A percentile compares a stretch with the other conserved stretches of the same genome.
These are phyloP conservation scores for Melaleuca quinquenervia DNA, from an alignment of 345 rosid genomes.

Conservation along the genomic window DNA sequence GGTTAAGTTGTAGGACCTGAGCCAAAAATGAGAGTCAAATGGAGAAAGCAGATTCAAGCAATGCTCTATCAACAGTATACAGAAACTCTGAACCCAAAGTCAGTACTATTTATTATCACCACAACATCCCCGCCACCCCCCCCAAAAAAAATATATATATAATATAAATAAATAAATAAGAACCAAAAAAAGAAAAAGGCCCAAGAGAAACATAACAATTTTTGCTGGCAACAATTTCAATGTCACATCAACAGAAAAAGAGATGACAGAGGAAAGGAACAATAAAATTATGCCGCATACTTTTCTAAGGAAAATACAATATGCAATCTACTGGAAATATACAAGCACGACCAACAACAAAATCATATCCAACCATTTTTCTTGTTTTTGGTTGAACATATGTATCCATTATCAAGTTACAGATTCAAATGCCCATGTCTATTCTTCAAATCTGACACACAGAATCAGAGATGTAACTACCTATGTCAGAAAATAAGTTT, in stretches of 20 bases:
- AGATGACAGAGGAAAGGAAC: not conserved
- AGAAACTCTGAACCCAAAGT: not conserved
- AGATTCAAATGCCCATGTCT: no score
- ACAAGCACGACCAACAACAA: no score
- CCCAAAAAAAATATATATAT: no score
- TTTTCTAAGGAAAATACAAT: not conserved
- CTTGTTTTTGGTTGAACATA: no score
- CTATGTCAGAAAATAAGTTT: not conserved
- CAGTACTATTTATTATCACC: not conserved
- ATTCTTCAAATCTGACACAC: no score
- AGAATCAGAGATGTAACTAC: no score
- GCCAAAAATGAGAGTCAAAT: conserved; percentile 3
- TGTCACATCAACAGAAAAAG: not conserved
- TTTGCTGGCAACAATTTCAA: not conserved
- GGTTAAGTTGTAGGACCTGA: conserved; percentile 86
- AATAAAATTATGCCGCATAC: not conserved
- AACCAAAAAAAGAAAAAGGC: not conserved
- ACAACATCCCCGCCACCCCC: not conserved
- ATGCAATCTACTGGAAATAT: not conserved
- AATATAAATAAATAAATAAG: not conserved
- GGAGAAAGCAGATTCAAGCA: not conserved
- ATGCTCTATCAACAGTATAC: not conserved
- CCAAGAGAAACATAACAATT: not conserved
- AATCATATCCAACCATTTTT: no score
- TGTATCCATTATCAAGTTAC: no score